Conservation (phyloP, 768 basidiomycete species). For the Gelatoporia subvermispora region DNA sequence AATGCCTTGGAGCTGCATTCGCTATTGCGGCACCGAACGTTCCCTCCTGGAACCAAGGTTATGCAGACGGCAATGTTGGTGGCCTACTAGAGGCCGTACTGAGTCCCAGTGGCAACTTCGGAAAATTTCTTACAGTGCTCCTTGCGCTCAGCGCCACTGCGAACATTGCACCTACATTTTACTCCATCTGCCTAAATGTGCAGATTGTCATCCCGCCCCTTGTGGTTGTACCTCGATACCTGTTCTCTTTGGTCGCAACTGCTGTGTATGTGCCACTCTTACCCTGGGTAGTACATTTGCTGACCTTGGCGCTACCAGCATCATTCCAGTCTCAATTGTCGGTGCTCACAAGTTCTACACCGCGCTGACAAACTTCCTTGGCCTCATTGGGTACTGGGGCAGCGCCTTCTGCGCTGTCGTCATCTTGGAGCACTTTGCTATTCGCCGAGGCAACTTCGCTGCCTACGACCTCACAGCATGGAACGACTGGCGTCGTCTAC, state of each 20-base stretch:
- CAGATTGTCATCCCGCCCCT: constrained; percentile 64
- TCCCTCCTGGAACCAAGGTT: constrained; percentile 52
- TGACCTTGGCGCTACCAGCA: constrained; percentile 29
- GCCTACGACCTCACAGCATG: constrained; percentile 49
- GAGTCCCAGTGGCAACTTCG: constrained; percentile 56
- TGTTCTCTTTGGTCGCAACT: constrained; percentile 61
- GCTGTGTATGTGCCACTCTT: constrained; percentile 42
- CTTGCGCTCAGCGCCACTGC: constrained; percentile 73
- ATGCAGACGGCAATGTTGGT: constrained; percentile 50
- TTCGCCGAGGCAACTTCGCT: constrained; percentile 46
- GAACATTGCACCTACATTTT: constrained; percentile 80
- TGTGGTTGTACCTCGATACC: constrained; percentile 58
- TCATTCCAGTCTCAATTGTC: constrained; percentile 66
- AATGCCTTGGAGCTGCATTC: constrained; percentile 66
- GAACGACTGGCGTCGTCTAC: constrained; percentile 50
- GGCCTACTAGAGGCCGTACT: constrained; percentile 62
- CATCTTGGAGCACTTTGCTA: constrained; percentile 61
- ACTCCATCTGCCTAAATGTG: constrained; percentile 71
- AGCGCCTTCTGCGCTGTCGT: constrained; percentile 54
- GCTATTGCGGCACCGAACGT: constrained; percentile 51
- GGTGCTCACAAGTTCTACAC: constrained; percentile 63
- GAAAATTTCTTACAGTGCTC: constrained; percentile 67
- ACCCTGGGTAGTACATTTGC: background rate
- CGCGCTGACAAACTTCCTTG: constrained; percentile 61
- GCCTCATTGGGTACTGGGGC: constrained; percentile 49